phyloP scores from a whole-genome alignment of 495 filamentous ascomycete genomes.

The Viridothelium virens region DNA sequence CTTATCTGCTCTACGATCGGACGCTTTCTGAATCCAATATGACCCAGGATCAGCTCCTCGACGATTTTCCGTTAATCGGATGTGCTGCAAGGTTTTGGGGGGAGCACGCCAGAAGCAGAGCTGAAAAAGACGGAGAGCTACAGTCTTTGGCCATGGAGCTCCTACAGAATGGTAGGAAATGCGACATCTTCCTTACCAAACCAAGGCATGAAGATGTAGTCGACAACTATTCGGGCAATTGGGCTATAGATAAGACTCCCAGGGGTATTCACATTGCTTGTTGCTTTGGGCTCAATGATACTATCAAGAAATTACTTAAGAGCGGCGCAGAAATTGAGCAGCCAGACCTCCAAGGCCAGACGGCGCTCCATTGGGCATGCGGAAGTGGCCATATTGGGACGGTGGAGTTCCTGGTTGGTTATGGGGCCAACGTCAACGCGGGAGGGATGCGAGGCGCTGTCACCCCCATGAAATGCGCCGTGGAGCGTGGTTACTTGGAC shows the following conservation, averaged over 20 bases:
- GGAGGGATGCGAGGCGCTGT: neutral
- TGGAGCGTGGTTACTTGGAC: neutral
- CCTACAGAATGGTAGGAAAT: slow-evolving; percentile 1
- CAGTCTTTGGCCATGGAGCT: neutral
- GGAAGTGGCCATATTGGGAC: neutral
- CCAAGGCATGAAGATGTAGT: neutral
- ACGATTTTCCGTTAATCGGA: neutral
- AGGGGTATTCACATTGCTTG: neutral
- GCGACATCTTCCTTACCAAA: neutral
- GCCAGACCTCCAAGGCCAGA: neutral
- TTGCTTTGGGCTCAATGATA: neutral
- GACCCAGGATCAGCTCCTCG: neutral
- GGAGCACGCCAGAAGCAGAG: neutral
- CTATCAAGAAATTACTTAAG: neutral
- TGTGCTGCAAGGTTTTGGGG: neutral
- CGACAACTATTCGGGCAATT: neutral
- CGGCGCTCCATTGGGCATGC: neutral
- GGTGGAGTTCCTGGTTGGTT: neutral
- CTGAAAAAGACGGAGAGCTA: neutral
- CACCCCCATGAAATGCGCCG: neutral
- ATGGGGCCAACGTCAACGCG: neutral
- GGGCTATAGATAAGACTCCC: neutral
- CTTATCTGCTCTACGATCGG: slow-evolving; percentile 14
- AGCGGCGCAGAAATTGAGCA: neutral
- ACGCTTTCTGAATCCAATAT: neutral